Conservation (phyloP, 345 rosid species). For the Moricandia arvensis region DNA sequence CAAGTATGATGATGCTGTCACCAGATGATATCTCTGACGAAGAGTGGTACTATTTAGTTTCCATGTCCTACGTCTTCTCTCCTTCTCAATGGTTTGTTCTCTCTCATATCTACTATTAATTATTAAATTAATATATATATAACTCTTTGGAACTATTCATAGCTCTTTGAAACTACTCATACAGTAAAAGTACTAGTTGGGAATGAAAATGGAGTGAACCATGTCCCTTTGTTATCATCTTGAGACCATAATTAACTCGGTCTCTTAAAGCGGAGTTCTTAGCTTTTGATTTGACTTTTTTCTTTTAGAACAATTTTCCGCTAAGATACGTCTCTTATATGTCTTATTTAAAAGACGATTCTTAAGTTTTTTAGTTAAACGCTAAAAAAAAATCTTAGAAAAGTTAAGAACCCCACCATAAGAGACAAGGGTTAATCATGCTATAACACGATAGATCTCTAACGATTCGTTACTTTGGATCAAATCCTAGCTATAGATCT, state of each 20-base stretch:
- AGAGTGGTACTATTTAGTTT: slow-evolving; percentile 98
- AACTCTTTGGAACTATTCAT: slow-evolving; percentile 3
- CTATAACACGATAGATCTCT: not conserved
- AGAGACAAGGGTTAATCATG: no score
- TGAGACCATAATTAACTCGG: no score
- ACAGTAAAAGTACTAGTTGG: not conserved
- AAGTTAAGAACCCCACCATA: no score
- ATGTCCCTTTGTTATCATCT: not conserved
- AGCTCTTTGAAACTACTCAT: no score
- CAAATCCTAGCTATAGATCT: not conserved
- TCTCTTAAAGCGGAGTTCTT: no score
- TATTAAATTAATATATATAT: not conserved
- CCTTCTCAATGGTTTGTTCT: slow-evolving; percentile 67
- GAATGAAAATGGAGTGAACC: not conserved
- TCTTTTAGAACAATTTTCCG: no score
- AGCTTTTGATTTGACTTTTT: no score
- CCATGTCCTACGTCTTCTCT: slow-evolving; percentile 91
- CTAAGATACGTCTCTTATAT: no score
- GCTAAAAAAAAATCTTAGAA: no score
- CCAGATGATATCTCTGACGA: slow-evolving; percentile 90
- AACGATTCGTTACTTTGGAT: not conserved
- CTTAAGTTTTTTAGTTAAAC: no score
- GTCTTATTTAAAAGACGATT: no score
- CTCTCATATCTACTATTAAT: not conserved
- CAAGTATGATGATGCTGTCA: slow-evolving; percentile 45